phyloP scores from a whole-genome alignment of 2,329 filamentous ascomycete species.

The Fusarium buharicum region DNA sequence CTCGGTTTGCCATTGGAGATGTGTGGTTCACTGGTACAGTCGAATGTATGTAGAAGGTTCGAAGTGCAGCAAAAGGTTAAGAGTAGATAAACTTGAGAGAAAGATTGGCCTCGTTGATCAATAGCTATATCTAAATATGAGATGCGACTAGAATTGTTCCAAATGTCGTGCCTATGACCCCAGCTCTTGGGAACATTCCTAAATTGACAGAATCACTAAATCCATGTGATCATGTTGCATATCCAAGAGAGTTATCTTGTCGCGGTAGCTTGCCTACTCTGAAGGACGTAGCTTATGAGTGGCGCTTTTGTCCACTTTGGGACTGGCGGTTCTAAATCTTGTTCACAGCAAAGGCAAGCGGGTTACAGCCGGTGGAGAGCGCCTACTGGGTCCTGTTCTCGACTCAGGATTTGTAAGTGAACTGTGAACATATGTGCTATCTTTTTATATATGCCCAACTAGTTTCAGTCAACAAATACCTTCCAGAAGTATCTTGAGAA shows the following conservation, averaged over 20 bases:
- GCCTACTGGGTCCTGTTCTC: not conserved
- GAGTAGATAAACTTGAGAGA: not conserved
- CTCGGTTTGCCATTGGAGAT: slow-evolving; percentile 32
- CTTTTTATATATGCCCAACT: too few species aligned
- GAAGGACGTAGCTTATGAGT: not conserved
- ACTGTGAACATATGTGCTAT: too few species aligned
- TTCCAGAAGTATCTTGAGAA: too few species aligned
- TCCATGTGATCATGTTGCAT: slow-evolving; percentile 6
- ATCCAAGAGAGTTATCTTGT: slow-evolving; percentile 4
- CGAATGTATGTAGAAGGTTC: too few species aligned
- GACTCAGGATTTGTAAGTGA: too few species aligned
- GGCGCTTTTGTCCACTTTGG: not conserved
- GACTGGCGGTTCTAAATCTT: not conserved
- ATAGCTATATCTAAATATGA: slow-evolving; percentile 4
- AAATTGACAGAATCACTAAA: not conserved
- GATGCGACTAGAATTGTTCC: not conserved
- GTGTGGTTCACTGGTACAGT: too few species aligned
- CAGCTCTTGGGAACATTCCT: slow-evolving; percentile 1
- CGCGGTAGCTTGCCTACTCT: slow-evolving; percentile 30
- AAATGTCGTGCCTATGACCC: not conserved
- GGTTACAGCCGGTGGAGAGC: slow-evolving; percentile 55
- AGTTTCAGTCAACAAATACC: too few species aligned
- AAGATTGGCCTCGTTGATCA: not conserved
- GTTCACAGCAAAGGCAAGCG: not conserved
- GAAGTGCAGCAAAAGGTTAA: not conserved